Conservation (phyloP, 371 early-diverging fungal species). For the Sporodiniella umbellata region DNA sequence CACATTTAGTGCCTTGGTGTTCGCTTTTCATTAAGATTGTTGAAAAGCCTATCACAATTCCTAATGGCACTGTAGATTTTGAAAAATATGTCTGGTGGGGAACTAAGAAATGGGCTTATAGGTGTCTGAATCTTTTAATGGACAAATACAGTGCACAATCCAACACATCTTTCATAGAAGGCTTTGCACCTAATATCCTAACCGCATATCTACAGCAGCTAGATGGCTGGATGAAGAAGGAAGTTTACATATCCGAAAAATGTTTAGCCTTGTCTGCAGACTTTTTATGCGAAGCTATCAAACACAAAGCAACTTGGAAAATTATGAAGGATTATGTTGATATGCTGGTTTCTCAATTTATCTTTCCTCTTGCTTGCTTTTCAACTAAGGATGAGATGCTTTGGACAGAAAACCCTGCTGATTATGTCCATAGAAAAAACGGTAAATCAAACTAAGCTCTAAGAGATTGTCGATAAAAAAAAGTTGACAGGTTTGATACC, state of each 20-base stretch:
- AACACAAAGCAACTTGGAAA: constrained; percentile 85
- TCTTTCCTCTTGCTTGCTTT: constrained; percentile 89
- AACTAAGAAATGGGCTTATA: constrained; percentile 92
- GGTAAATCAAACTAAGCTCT: too few species aligned
- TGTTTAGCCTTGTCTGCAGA: constrained; percentile 51
- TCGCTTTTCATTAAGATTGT: constrained; percentile 78
- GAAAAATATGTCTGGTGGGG: constrained; percentile 86
- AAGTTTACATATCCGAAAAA: constrained; percentile 62
- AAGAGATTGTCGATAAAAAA: too few species aligned
- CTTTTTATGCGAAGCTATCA: constrained; percentile 68
- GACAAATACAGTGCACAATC: constrained; percentile 67
- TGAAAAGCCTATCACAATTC: constrained; percentile 58
- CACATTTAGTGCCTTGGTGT: constrained; percentile 82
- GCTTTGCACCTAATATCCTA: constrained; percentile 89
- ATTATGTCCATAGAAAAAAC: constrained; percentile 84
- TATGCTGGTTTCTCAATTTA: constrained; percentile 74
- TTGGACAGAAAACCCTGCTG: constrained; percentile 89
- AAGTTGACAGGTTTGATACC: too few species aligned
- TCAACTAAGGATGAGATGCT: constrained; percentile 75
- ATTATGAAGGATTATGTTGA: constrained; percentile 78
- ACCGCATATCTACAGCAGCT: constrained; percentile 76
- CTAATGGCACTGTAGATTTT: constrained; percentile 64
- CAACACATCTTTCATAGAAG: constrained; percentile 71
- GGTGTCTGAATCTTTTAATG: constrained; percentile 81
- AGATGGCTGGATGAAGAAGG: constrained; percentile 63